phyloP scores from a whole-genome alignment of 805 yeast genomes.

The Yamadazyma scolyti region DNA sequence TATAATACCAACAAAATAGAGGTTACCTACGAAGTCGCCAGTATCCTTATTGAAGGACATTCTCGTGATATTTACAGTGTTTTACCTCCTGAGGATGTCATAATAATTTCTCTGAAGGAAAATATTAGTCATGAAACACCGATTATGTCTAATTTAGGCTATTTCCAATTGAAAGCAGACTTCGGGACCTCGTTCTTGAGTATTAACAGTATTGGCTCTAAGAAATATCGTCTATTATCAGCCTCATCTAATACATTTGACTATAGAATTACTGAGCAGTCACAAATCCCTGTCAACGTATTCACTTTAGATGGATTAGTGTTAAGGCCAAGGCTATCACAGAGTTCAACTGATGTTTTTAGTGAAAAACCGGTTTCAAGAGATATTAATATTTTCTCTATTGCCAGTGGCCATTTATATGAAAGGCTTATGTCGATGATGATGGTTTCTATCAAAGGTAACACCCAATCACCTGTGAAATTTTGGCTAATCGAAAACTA shows the following conservation, averaged over 20 bases:
- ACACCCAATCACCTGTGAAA: slow-evolving; percentile 57
- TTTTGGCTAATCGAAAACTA: slow-evolving; percentile 87
- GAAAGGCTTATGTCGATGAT: slow-evolving; percentile 74
- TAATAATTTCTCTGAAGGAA: too few species aligned
- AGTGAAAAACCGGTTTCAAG: not conserved
- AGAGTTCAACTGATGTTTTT: not conserved
- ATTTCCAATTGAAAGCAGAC: slow-evolving; percentile 69
- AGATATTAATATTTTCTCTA: slow-evolving; percentile 67
- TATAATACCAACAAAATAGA: not conserved
- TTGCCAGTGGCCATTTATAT: slow-evolving; percentile 79
- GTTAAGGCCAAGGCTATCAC: slow-evolving; percentile 42
- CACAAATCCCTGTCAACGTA: slow-evolving; percentile 26
- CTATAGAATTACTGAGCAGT: slow-evolving; percentile 23
- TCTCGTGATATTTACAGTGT: slow-evolving; percentile 43
- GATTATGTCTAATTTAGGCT: slow-evolving; percentile 80
- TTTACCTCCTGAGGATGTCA: slow-evolving; percentile 14
- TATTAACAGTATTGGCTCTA: slow-evolving; percentile 13
- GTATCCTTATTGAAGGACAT: slow-evolving; percentile 68
- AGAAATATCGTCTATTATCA: slow-evolving; percentile 24
- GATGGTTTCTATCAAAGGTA: slow-evolving; percentile 74
- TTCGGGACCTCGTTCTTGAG: slow-evolving; percentile 69
- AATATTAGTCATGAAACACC: slow-evolving; percentile 53
- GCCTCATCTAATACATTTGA: slow-evolving; percentile 41
- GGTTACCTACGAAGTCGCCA: slow-evolving; percentile 44
- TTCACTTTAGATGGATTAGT: slow-evolving; percentile 44